These are phyloP conservation scores for Sclerotinia subarctica DNA, from an alignment of 2,329 filamentous ascomycete genomes.

Conservation along the genomic window DNA sequence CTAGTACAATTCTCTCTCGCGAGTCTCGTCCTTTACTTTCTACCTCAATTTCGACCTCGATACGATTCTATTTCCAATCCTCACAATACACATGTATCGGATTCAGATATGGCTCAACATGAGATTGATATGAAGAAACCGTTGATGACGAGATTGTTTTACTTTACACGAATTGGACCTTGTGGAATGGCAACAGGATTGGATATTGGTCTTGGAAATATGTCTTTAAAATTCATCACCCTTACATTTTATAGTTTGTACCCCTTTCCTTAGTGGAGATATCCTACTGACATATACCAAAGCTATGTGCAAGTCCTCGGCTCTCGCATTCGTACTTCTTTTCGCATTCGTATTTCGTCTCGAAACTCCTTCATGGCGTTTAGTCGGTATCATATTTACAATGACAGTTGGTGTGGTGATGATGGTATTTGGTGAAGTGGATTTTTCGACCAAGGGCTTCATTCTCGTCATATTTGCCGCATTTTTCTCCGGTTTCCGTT, in stretches of 20 bases:
- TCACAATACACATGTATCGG: conserved; percentile 34
- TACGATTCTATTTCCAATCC: conserved; percentile 40
- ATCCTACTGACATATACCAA: conserved; percentile 23
- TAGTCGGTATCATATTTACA: conserved; percentile 80
- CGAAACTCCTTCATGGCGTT: conserved; percentile 79
- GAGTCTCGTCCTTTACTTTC: conserved; percentile 71
- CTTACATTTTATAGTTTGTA: conserved; percentile 90
- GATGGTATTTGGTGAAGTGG: conserved; percentile 96
- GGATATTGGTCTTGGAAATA: conserved; percentile 95
- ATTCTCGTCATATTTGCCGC: conserved; percentile 88
- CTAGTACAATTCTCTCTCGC: conserved; percentile 85
- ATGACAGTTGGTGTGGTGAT: conserved; percentile 95
- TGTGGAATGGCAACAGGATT: conserved; percentile 91
- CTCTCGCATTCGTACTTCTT: conserved; percentile 87
- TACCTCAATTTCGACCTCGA: conserved; percentile 77
- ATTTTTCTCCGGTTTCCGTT: conserved; percentile 94
- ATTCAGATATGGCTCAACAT: conserved; percentile 35
- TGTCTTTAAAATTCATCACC: conserved; percentile 91
- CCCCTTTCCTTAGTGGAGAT: neutral
- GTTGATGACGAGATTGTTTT: conserved; percentile 88
- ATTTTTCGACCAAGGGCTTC: conserved; percentile 85
- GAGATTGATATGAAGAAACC: conserved; percentile 41
- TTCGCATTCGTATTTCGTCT: conserved; percentile 95
- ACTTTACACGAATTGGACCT: conserved; percentile 84
- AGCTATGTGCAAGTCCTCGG: conserved; percentile 98